Base-by-base conservation (phyloP, 768 basidiomycete species). In the Leccinum subgranulosum region DNA sequence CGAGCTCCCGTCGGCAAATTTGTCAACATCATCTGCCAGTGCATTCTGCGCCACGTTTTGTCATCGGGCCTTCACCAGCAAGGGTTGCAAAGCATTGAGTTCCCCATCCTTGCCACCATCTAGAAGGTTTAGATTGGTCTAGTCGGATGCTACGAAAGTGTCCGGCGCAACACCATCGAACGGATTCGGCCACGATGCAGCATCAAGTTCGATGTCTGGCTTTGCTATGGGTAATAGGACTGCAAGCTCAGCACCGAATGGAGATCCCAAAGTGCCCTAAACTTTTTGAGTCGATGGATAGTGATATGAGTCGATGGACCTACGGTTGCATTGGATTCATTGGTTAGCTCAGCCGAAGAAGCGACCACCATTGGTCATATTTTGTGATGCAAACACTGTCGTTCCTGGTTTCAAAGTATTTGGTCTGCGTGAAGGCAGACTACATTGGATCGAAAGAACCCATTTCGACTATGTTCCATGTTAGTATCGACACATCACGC, bases 71-170 rank as follows among this genome's bases (percentile, higher is more conserved):
- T 75, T 69, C 51, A 81, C 75, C 11, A 83, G 73, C 41, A 84
- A 72, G 1, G 82, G 83, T 52, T 79, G 78, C 12, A 82, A 29
- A 3, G 81, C 79, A 33, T 81, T 66, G 51, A 78, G 60, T 60
- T 79, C 73, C 9, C 77, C 77, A 47, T 77, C 70, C 56, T 74
- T 71, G 14, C 78, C 79, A 27, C 78, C 78, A 51, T 79, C 77
- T 33, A 73, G 68, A 9, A 80, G 49, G 33, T 56, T 58, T 0
- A 79, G 65, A 23, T 74, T 57, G 9, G 56, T 65, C 60, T 76
- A 68, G 25, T 62, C 60, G 6, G 73, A 57, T 25, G 70, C 66
- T n/a, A 72, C 58, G 54, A 79, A 79, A 0, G 69, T 73, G 0
- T 58, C 58, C 1, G 70, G 66, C 17, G 74, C 68, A 9, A 76